These are phyloP conservation scores for Articulospora tetracladia DNA, from an alignment of 495 filamentous ascomycete genomes.

Conservation along the genomic window DNA sequence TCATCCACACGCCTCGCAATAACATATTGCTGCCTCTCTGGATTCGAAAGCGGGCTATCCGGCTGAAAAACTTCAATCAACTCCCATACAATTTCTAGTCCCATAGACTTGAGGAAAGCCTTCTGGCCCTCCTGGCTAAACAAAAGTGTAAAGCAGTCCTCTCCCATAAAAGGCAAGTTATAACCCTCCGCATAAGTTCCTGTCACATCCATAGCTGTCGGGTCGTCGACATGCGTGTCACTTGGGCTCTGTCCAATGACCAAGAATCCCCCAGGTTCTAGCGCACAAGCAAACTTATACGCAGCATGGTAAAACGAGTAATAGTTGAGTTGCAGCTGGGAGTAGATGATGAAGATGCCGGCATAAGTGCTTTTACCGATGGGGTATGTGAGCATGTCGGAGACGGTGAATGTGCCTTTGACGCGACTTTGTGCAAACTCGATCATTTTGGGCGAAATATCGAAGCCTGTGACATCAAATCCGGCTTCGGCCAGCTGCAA, in stretches of 20 bases:
- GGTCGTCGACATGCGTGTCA: too few species aligned
- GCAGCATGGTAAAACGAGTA: not conserved
- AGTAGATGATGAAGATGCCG: slow-evolving; percentile 3
- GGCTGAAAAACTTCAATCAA: too few species aligned
- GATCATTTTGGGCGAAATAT: slow-evolving; percentile 17
- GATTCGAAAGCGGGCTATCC: too few species aligned
- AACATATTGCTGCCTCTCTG: too few species aligned
- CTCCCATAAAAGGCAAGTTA: too few species aligned
- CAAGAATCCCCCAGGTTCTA: not conserved
- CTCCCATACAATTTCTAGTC: too few species aligned
- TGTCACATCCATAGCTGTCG: too few species aligned
- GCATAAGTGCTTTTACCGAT: not conserved
- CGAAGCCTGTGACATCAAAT: slow-evolving; percentile 34
- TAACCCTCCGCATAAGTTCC: too few species aligned
- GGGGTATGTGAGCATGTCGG: slow-evolving; percentile 2
- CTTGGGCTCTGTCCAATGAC: slow-evolving; percentile 1
- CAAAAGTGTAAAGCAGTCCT: too few species aligned
- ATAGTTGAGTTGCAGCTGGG: not conserved
- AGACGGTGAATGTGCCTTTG: slow-evolving; percentile 1
- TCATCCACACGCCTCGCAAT: too few species aligned
- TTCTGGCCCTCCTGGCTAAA: too few species aligned
- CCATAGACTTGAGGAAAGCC: too few species aligned
- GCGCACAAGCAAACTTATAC: not conserved
- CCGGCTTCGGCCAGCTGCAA: slow-evolving; percentile 30
- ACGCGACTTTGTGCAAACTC: not conserved